Conservation (phyloP, 2,329 filamentous ascomycete genomes). For the Daldinia sp. region DNA sequence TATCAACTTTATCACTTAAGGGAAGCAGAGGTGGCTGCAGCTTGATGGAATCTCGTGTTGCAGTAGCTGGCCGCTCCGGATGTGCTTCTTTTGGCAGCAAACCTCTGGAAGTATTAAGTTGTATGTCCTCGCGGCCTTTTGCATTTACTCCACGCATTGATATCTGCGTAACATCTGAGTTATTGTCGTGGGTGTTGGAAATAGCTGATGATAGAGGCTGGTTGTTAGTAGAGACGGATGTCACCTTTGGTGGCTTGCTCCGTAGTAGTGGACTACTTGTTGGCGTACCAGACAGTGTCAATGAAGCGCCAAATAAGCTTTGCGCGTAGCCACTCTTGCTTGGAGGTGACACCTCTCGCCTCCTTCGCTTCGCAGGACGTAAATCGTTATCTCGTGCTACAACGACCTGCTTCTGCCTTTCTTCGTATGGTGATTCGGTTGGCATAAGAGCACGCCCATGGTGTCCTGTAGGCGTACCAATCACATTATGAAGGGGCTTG, state of each 20-base stretch:
- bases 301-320: slow-evolving; percentile 62
- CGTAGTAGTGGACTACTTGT: slow-evolving; percentile 51
- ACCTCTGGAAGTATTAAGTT: slow-evolving; percentile 1
- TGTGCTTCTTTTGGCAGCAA: slow-evolving; percentile 8
- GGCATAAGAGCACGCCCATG: slow-evolving; percentile 71
- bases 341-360: slow-evolving; percentile 53
- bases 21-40: not conserved
- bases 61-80: not conserved
- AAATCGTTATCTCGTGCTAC: slow-evolving; percentile 44
- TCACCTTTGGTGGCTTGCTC: slow-evolving; percentile 35
- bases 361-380: slow-evolving; percentile 58
- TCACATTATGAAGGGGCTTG: slow-evolving; percentile 66
- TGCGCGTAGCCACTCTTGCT: slow-evolving; percentile 64
- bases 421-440: slow-evolving; percentile 74
- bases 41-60: not conserved
- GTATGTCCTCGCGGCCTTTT: not conserved
- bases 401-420: slow-evolving; percentile 57
- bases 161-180: slow-evolving; percentile 16
- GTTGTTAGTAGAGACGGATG: slow-evolving; percentile 25
- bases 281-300: slow-evolving; percentile 58
- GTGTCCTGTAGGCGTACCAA: slow-evolving; percentile 73
- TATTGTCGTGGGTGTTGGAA: slow-evolving; percentile 28
- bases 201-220: slow-evolving; percentile 32
- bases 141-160: not conserved
- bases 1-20: not conserved